A percentile compares a stretch with the other conserved stretches of the same genome.
These are phyloP conservation scores for Trichoderma erinaceum DNA, from an alignment of 495 filamentous ascomycete genomes.

Conservation along the genomic window DNA sequence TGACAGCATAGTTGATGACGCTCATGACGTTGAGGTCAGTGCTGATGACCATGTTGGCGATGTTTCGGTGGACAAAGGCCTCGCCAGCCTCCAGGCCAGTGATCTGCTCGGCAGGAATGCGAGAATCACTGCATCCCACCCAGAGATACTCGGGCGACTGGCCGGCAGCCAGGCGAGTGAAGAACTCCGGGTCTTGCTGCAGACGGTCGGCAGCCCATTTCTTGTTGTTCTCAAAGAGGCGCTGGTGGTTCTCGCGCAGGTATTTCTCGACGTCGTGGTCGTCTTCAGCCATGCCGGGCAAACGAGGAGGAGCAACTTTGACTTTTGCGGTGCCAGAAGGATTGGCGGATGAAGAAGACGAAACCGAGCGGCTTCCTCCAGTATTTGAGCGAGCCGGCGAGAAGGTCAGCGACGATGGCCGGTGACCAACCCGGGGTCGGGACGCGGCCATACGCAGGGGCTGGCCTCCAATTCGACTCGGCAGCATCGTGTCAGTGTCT, in stretches of 20 bases:
- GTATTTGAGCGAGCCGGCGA: neutral
- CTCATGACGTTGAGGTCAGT: slow-evolving; percentile 55
- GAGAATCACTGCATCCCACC: slow-evolving; percentile 59
- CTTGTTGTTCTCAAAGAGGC: slow-evolving; percentile 49
- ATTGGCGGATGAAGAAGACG: neutral
- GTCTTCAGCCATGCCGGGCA: slow-evolving; percentile 24
- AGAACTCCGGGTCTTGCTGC: slow-evolving; percentile 49
- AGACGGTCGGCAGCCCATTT: slow-evolving; percentile 48
- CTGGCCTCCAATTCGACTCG: neutral
- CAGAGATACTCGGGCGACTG: slow-evolving; percentile 57
- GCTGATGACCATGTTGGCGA: slow-evolving; percentile 55
- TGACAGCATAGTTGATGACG: slow-evolving; percentile 57
- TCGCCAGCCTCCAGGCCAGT: slow-evolving; percentile 59
- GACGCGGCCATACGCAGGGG: neutral
- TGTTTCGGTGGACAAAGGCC: slow-evolving; percentile 89
- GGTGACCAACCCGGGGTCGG: neutral
- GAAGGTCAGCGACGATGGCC: neutral
- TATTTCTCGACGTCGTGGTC: slow-evolving; percentile 37
- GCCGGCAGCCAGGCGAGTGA: slow-evolving; percentile 44
- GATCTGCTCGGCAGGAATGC: slow-evolving; percentile 56
- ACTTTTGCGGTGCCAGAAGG: neutral
- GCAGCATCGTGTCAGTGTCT: neutral
- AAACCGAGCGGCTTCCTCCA: neutral
- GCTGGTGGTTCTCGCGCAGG: slow-evolving; percentile 43
- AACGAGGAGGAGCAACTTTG: neutral